Conservation (phyloP, 768 basidiomycete genomes). For the Mycena vulgaris region DNA sequence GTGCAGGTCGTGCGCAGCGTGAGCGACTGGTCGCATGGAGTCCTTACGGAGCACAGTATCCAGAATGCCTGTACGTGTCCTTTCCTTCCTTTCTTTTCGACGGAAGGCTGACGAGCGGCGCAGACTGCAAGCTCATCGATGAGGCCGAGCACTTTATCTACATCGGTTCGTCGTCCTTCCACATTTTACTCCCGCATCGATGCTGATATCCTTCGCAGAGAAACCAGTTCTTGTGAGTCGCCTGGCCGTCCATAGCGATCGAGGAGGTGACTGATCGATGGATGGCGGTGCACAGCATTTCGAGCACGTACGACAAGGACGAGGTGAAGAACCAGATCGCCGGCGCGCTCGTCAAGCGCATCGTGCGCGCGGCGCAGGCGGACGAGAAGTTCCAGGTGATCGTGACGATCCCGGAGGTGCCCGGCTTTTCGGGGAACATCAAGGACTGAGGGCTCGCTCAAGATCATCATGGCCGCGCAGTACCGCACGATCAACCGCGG, state of each 20-base stretch:
- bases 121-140: conserved; percentile 84
- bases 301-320: conserved; percentile 73
- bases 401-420: conserved; percentile 91
- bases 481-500: conserved; percentile 94
- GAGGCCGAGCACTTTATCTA: conserved; percentile 93
- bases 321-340: conserved; percentile 90
- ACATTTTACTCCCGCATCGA: not conserved
- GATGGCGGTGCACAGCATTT: conserved; percentile 75
- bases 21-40: conserved; percentile 95
- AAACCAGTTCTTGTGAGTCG: conserved; percentile 92
- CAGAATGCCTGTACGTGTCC: conserved; percentile 88
- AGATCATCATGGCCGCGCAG: conserved; percentile 91
- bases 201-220: conserved; percentile 57
- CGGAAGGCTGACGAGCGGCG: not conserved
- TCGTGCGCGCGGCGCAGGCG: conserved; percentile 82
- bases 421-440: conserved; percentile 90
- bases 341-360: conserved; percentile 85
- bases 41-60: conserved; percentile 90
- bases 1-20: conserved; percentile 92
- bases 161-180: conserved; percentile 74
- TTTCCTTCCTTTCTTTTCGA: not conserved
- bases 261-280: conserved; percentile 20
- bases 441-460: conserved; percentile 73
- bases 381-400: conserved; percentile 89
- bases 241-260: not conserved